Base-by-base conservation (phyloP, 1,284 basidiomycete species). In the Ustilago loliicola region DNA sequence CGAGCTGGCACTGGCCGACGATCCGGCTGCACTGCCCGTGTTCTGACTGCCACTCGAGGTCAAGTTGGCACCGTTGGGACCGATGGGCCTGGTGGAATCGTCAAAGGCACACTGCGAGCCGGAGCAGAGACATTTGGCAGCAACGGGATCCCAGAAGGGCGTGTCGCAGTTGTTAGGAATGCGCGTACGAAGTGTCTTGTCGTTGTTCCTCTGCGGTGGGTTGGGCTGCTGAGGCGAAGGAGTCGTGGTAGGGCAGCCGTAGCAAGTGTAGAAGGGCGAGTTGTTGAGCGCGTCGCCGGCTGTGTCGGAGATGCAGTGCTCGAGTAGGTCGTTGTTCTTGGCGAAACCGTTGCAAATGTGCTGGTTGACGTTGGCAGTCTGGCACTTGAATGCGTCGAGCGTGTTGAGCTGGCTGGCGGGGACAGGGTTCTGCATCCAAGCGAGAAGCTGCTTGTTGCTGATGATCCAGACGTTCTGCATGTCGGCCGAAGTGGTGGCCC, bases 381-480 rank as follows among this genome's bases (percentile, higher is more conserved):
- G 75, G 60, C 82, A 84, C 64, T 84, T 78, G 72, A 84, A 84
- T 19, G 69, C 81, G 57, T 76, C 73, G 38, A 84, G 71, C 45
- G 81, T 82, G 73, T 84, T 83, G 58, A 84, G 74, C 69, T 84
- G 77, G 62, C 68, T 73, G 5, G 82, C 82, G 17, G 82, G 77
- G 1, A 91, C 90, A 0, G 93, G 93, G 86, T 93, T 90, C 78
- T 88, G 88, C 57, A 93, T 90, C 92, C 92, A 94, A 25, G 89
- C 90, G 29, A 94, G 89, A 3, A 94, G 89, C 87, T 94, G 92
- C 72, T 90, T 90, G 79, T 89, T 91, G 7, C 91, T 91, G 29
- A 94, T 90, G 75, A 94, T 92, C 92, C 92, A 93, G 19, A 87
- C 92, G 85, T 93, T 90, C 66, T 90, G 89, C 19, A 84, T 80